These are phyloP conservation scores for Fusarium sp. DNA, from an alignment of 2,329 filamentous ascomycete species.

Conservation along the genomic window DNA sequence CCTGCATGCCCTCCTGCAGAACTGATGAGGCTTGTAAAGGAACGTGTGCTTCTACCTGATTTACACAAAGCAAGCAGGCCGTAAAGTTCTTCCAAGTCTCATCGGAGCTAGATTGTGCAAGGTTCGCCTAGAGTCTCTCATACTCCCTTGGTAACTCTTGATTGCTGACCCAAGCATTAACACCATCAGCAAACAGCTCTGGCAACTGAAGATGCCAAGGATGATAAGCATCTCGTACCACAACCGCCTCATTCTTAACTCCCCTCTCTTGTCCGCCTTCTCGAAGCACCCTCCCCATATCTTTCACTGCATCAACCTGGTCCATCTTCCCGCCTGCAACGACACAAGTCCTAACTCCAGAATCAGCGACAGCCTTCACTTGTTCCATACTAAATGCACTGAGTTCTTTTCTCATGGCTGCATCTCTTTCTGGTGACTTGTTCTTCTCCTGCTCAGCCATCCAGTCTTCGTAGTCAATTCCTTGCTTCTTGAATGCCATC, in stretches of 20 bases:
- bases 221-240: slow-evolving; percentile 25
- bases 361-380: slow-evolving; percentile 4
- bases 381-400: slow-evolving; percentile 3
- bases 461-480: slow-evolving; percentile 30
- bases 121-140: neutral
- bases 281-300: slow-evolving; percentile 8
- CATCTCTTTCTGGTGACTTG: slow-evolving; percentile 10
- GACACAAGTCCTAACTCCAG: slow-evolving; percentile 21
- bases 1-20: no score
- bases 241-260: slow-evolving; percentile 11
- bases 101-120: accelerated
- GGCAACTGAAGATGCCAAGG: slow-evolving; percentile 33
- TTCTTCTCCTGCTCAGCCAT: slow-evolving; percentile 7
- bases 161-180: slow-evolving; percentile 9
- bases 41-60: no score
- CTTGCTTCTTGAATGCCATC: slow-evolving; percentile 1
- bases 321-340: slow-evolving; percentile 30
- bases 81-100: no score
- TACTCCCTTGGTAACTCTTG: slow-evolving; percentile 9
- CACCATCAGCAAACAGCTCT: slow-evolving; percentile 20
- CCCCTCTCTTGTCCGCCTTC: neutral
- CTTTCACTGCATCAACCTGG: slow-evolving; percentile 6
- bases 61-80: no score
- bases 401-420: neutral
- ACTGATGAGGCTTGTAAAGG: no score